Percentiles rank a stretch among this genome's conserved stretches.
Conservation (phyloP, 768 basidiomycete species). For the Gelatoporia subvermispora region DNA sequence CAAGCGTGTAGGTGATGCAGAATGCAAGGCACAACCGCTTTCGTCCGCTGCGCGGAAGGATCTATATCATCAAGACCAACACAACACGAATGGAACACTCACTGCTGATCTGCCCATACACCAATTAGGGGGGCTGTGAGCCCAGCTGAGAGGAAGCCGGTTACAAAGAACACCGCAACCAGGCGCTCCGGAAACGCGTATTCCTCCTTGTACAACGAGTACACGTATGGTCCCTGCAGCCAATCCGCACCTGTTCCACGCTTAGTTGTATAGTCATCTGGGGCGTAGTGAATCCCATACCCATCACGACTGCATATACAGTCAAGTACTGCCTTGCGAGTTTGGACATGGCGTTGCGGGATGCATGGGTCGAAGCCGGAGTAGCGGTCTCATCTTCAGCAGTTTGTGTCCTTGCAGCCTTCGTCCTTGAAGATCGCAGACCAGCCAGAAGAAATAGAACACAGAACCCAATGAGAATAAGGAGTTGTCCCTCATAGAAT, state of each 20-base stretch:
- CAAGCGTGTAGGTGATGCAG: slow-evolving; percentile 58
- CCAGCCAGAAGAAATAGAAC: slow-evolving; percentile 14
- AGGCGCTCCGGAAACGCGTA: slow-evolving; percentile 57
- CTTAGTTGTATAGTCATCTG: neutral
- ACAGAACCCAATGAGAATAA: slow-evolving; percentile 16
- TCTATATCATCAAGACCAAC: neutral
- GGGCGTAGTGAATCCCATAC: slow-evolving; percentile 32
- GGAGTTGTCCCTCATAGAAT: slow-evolving; percentile 28
- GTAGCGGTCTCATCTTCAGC: slow-evolving; percentile 4
- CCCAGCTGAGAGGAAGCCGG: slow-evolving; percentile 69
- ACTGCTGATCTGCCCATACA: slow-evolving; percentile 77
- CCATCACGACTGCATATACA: slow-evolving; percentile 74
- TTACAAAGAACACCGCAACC: slow-evolving; percentile 73
- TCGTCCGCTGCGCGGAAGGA: slow-evolving; percentile 45
- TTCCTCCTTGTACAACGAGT: slow-evolving; percentile 68
- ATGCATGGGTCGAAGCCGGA: neutral
- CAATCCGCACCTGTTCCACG: slow-evolving; percentile 70
- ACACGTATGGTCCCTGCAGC: slow-evolving; percentile 78
- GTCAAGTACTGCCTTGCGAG: slow-evolving; percentile 49
- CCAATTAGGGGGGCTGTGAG: slow-evolving; percentile 67
- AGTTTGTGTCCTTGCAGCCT: slow-evolving; percentile 7
- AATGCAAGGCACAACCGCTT: slow-evolving; percentile 65
- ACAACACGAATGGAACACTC: slow-evolving; percentile 20
- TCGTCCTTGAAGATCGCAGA: slow-evolving; percentile 14
- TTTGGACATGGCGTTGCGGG: neutral